Conservation (phyloP, 306 rosid species). For the Echinosophora koreensis region DNA sequence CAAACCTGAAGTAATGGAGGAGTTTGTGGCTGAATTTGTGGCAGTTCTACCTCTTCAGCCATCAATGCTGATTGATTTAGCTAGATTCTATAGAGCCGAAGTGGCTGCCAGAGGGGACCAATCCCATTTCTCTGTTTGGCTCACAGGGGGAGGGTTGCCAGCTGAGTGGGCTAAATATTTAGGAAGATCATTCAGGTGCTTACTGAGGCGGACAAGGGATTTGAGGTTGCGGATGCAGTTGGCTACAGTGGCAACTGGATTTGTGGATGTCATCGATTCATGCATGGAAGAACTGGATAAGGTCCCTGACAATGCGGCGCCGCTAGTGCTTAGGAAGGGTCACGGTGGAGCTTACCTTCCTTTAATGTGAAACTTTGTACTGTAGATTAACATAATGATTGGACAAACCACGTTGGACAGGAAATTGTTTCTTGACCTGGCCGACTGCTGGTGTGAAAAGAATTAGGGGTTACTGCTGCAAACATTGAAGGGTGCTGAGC, state of each 20-base stretch:
- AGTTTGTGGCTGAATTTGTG: slow-evolving; percentile 93
- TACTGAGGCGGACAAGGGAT: slow-evolving; percentile 89
- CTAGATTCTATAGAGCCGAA: slow-evolving; percentile 89
- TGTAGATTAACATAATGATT: slow-evolving; percentile 9
- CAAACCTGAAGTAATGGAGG: slow-evolving; percentile 93
- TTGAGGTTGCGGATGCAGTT: slow-evolving; percentile 78
- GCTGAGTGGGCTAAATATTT: slow-evolving; percentile 96
- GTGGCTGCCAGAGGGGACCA: slow-evolving; percentile 96
- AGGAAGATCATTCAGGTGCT: slow-evolving; percentile 92
- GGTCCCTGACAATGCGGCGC: slow-evolving; percentile 87
- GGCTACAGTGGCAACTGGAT: slow-evolving; percentile 85
- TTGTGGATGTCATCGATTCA: slow-evolving; percentile 69
- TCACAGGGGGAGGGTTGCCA: slow-evolving; percentile 96
- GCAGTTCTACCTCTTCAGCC: slow-evolving; percentile 91
- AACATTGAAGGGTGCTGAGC: slow-evolving; percentile 36
- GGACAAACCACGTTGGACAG: neutral
- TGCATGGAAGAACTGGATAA: slow-evolving; percentile 72
- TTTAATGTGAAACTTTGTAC: slow-evolving; percentile 69
- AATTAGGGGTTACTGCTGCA: slow-evolving; percentile 26
- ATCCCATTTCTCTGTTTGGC: slow-evolving; percentile 98
- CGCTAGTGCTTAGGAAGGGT: slow-evolving; percentile 87
- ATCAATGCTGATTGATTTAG: slow-evolving; percentile 83
- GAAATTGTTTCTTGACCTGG: slow-evolving; percentile 35
- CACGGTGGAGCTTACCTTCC: slow-evolving; percentile 99
- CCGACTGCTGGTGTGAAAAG: slow-evolving; percentile 29